Evolutionary conservation across 768 basidiomycete genomes (phyloP), one percentile per base, ranked within the genome.

Genomic region (Hypholoma fasciculare): DNA sequence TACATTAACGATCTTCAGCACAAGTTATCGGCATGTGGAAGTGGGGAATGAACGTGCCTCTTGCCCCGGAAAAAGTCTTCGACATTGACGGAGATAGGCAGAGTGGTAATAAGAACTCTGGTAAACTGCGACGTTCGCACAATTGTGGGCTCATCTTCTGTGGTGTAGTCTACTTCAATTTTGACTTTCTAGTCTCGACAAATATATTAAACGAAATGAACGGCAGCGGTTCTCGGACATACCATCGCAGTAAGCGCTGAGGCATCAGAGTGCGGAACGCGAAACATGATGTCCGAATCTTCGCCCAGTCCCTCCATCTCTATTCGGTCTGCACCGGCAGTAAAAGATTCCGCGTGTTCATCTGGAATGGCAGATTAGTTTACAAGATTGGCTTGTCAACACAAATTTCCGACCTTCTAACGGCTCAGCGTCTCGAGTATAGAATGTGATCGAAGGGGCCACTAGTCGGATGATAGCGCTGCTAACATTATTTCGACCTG

Each of bases 31-130:
- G 54, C 20, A 13, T 53, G 11, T 2, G 34, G 36, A 36, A 8
- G 44, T 7, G 12, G 4, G 20, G 17, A 2, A 57, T 36, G 8
- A 40, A 54, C 79, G 44, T 38, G 94, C 96, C 86, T 87, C 56
- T 84, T 78, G 26, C 89, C 89, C 19, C 96, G 86, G 78, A 98
- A 98, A 72, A 94, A 96, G 69, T 99, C 97, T 72, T 98, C 92
- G 0, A 98, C 96, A 57, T 96, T 97, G 57, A 98, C 91, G 2
- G 90, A 85, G 44, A 99, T 78, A 0, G 96, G 96, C 3, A 98
- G 77, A 0, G 89, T 81, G 7, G 89, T 86, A 13, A 82, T 78
- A 4, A 96, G 76, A 2, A 79, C 71, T 57, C 83, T 80, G 12
- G 82, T 78, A 30, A 83, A 76, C 39, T 75, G 77, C 26, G 92